Percentiles rank a stretch among this genome's conserved stretches.
Evolutionary conservation across 1,139 yeast species (phyloP).

Genomic region (Entelexis paramagnoliae): DNA sequence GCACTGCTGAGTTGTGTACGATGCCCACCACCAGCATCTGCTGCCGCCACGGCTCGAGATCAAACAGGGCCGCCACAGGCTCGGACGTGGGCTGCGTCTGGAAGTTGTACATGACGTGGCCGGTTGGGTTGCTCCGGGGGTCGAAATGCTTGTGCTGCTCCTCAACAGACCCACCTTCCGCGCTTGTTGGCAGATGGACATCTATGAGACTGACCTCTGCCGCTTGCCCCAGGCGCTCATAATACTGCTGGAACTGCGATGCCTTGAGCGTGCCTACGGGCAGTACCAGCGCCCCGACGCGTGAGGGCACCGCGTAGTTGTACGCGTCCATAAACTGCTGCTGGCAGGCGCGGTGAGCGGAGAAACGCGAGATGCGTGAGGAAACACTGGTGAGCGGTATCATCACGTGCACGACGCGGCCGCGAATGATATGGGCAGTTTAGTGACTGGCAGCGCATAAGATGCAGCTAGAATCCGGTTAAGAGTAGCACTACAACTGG

Average conservation of each 20-base stretch:
- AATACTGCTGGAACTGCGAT: constrained; percentile 41
- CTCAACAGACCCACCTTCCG: neutral
- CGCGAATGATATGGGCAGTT: neutral
- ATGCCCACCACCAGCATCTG: constrained; percentile 47
- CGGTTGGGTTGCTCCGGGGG: constrained; percentile 78
- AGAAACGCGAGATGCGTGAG: constrained; percentile 1
- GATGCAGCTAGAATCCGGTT: too few species aligned
- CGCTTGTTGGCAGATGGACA: constrained; percentile 32
- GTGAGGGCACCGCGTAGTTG: constrained; percentile 21
- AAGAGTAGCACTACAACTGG: too few species aligned
- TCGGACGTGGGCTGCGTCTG: constrained; percentile 42
- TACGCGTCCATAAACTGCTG: constrained; percentile 16
- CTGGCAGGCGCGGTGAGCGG: neutral
- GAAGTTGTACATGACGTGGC: constrained; percentile 55
- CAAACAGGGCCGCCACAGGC: constrained; percentile 59
- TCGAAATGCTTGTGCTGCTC: constrained; percentile 40
- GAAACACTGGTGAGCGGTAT: neutral
- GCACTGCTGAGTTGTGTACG: constrained; percentile 23
- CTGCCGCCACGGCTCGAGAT: constrained; percentile 81
- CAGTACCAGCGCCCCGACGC: constrained; percentile 52
- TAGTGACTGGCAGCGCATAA: too few species aligned
- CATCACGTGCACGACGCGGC: constrained; percentile 1
- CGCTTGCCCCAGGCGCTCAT: constrained; percentile 40
- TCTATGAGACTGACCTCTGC: constrained; percentile 65
- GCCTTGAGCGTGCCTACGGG: constrained; percentile 53